Base-by-base conservation (phyloP, 2,329 filamentous ascomycete genomes). In the Pseudogymnoascus sp. region DNA sequence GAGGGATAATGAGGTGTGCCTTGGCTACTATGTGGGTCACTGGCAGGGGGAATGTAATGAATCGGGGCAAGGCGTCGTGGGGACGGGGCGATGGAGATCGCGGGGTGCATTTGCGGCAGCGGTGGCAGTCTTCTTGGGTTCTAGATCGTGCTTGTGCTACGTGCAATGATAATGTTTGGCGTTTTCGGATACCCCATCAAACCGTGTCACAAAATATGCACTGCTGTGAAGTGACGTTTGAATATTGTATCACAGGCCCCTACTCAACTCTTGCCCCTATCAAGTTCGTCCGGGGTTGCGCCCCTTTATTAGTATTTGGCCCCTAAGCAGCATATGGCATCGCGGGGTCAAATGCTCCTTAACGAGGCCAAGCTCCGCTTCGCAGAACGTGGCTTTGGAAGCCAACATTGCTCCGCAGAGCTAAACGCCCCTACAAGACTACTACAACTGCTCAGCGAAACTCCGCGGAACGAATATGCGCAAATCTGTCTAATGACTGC, bases 151-250 rank as follows among this genome's bases (percentile, higher is more conserved):
- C 43, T 50, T 50, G 8, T 50, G 41, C 19, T 50, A 50, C 19
- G 43, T 50, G 43, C 43, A 50, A 50, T 50, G 43, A 50, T 50
- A 50, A 50, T 50, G 24, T 50, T 50, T 50, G 43, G 43, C 43
- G 43, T 50, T 50, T 43, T 43, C 43, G 43, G 43, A 50, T 50
- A 50, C 43, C 41, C 43, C 43, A 50, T 26, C 1, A 50, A 31
- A 53, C 14, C 4, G 24, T 50, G 43, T 28, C 24, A 53, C 43
- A 53, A n/a, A 22, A 28, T 50, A 50, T 53, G 43, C 43, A 11
- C 3, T 53, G 24, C 6, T 1, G 43, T 50, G 24, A 50, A 7
- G 24, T 50, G 43, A 28, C 6, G 16, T 50, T 14, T 53, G 24
- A 7, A 28, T 53, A 16, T 28, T 53, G 22, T 16, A 24, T 3